phyloP scores from a whole-genome alignment of 257 asterid species.

The Nicotiana otophora region DNA sequence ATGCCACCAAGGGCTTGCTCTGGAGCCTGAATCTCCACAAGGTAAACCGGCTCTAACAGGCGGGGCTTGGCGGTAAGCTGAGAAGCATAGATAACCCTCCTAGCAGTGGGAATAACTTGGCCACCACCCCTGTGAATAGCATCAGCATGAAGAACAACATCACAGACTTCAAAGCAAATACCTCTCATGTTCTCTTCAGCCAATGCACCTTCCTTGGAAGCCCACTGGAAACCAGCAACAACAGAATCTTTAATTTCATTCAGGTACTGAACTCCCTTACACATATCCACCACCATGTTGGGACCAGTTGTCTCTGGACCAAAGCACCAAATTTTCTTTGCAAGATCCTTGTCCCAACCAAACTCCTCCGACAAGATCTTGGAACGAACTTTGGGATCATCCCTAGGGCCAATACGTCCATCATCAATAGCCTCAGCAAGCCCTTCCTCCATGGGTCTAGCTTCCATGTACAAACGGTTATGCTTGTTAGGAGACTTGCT shows the following conservation, averaged over 20 bases:
- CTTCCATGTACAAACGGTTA: slow-evolving; percentile 40
- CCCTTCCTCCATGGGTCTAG: slow-evolving; percentile 38
- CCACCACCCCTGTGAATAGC: slow-evolving; percentile 51
- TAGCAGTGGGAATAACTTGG: slow-evolving; percentile 42
- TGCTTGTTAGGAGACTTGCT: slow-evolving; percentile 41
- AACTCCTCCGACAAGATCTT: slow-evolving; percentile 38
- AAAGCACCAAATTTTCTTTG: slow-evolving; percentile 48
- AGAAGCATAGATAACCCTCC: slow-evolving; percentile 41
- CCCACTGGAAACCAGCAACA: slow-evolving; percentile 51
- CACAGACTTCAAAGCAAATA: slow-evolving; percentile 44
- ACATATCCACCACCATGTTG: slow-evolving; percentile 44
- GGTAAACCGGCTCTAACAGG: slow-evolving; percentile 36
- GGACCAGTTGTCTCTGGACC: slow-evolving; percentile 49
- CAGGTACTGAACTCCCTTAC: slow-evolving; percentile 43
- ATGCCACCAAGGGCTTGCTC: slow-evolving; percentile 42
- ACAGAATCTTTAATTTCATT: slow-evolving; percentile 48
- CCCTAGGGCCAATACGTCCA: slow-evolving; percentile 44
- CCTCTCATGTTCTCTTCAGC: slow-evolving; percentile 44
- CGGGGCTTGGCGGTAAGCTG: slow-evolving; percentile 47
- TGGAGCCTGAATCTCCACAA: slow-evolving; percentile 42
- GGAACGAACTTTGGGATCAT: slow-evolving; percentile 31
- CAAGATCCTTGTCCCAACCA: slow-evolving; percentile 50
- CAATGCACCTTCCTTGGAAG: slow-evolving; percentile 43
- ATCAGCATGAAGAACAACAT: slow-evolving; percentile 42
- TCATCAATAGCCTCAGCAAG: slow-evolving; percentile 43